These are phyloP conservation scores for Xylaria venustula DNA, from an alignment of 495 filamentous ascomycete species.

Conservation along the genomic window DNA sequence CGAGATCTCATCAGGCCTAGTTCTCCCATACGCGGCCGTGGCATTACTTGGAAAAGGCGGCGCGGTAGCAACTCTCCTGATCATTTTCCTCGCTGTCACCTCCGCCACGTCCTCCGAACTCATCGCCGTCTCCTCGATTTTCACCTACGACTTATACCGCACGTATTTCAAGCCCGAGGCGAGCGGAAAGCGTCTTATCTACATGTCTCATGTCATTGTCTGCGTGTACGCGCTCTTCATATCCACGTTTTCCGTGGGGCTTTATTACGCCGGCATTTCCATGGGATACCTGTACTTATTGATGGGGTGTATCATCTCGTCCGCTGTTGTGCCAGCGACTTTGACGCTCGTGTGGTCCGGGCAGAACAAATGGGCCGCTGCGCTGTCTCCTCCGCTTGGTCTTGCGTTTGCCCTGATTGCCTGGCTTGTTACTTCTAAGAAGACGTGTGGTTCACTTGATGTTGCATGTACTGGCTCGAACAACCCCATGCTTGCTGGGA, in stretches of 20 bases:
- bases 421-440: slow-evolving; percentile 89
- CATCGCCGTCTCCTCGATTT: slow-evolving; percentile 90
- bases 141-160: slow-evolving; percentile 90
- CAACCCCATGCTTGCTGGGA: slow-evolving; percentile 88
- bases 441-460: slow-evolving; percentile 67
- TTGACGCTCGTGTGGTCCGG: slow-evolving; percentile 79
- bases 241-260: slow-evolving; percentile 78
- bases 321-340: slow-evolving; percentile 79
- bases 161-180: slow-evolving; percentile 62
- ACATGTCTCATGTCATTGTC: slow-evolving; percentile 77
- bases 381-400: slow-evolving; percentile 73
- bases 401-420: slow-evolving; percentile 74
- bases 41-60: slow-evolving; percentile 88
- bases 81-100: slow-evolving; percentile 97
- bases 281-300: slow-evolving; percentile 70
- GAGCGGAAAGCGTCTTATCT: slow-evolving; percentile 77
- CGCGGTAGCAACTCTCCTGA: slow-evolving; percentile 75
- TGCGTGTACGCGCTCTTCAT: slow-evolving; percentile 77
- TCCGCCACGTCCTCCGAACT: slow-evolving; percentile 85
- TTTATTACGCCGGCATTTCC: slow-evolving; percentile 63
- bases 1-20: slow-evolving; percentile 84
- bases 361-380: slow-evolving; percentile 79
- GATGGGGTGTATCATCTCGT: slow-evolving; percentile 90
- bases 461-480: slow-evolving; percentile 78
- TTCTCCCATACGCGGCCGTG: slow-evolving; percentile 84